A percentile compares a stretch with the other conserved stretches of the same genome.
These are phyloP conservation scores for Leccinellum luteum DNA, from an alignment of 768 basidiomycete genomes.

Conservation along the genomic window DNA sequence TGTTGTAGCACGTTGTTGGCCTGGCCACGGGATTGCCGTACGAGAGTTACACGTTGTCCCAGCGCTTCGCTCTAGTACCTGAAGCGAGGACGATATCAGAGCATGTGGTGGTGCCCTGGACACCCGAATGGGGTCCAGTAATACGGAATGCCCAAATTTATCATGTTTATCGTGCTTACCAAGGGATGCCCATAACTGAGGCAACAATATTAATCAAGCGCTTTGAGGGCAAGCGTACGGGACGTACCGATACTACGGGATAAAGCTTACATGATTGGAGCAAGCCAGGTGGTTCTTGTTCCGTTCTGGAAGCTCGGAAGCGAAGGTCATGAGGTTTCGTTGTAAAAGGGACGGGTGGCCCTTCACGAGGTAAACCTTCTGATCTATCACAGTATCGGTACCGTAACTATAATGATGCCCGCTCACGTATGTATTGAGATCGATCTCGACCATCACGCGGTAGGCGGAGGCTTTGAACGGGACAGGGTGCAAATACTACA, in stretches of 20 bases:
- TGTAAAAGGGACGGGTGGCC: conserved; percentile 16
- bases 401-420: conserved; percentile 32
- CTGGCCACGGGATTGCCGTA: conserved; percentile 5
- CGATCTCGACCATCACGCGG: conserved; percentile 24
- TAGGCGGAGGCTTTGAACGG: conserved; percentile 17
- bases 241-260: neutral
- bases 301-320: conserved; percentile 27
- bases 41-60: conserved; percentile 15
- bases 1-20: conserved; percentile 3
- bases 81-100: neutral
- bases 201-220: neutral
- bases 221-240: neutral
- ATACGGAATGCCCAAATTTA: neutral
- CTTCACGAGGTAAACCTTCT: conserved; percentile 19
- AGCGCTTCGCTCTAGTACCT: neutral
- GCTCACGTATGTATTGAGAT: conserved; percentile 23
- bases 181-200: conserved; percentile 6
- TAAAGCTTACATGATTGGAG: conserved; percentile 19
- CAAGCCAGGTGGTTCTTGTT: conserved; percentile 16
- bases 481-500: conserved; percentile 3
- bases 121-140: neutral
- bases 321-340: conserved; percentile 17
- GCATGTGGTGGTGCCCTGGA: neutral
- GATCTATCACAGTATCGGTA: conserved; percentile 29
- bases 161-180: conserved; percentile 6